A percentile compares a stretch with the other conserved stretches of the same genome.
Conservation (phyloP, 306 rosid species). For the Begonia loranthoides region DNA sequence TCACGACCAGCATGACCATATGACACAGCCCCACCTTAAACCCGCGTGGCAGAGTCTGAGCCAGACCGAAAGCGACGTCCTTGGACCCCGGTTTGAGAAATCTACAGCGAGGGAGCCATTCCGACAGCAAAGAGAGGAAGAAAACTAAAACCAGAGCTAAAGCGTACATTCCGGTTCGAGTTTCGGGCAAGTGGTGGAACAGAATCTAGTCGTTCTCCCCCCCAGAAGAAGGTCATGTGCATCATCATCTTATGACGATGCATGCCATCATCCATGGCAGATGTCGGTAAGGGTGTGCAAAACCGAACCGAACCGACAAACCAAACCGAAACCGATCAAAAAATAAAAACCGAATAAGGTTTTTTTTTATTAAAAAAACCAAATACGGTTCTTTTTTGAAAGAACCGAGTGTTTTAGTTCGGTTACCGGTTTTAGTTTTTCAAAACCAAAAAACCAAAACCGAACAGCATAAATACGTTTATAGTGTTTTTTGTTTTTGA, state of each 20-base stretch:
- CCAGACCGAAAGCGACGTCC: constrained; percentile 20
- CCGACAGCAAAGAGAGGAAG: constrained; percentile 29
- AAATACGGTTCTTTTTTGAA: too few species aligned
- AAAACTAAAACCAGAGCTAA: constrained; percentile 43
- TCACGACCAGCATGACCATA: constrained; percentile 70
- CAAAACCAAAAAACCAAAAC: too few species aligned
- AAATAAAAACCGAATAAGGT: too few species aligned
- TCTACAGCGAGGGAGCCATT: constrained; percentile 37
- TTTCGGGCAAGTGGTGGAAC: constrained; percentile 58
- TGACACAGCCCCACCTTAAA: constrained; percentile 44
- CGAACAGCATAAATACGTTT: too few species aligned
- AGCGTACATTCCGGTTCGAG: constrained; percentile 36
- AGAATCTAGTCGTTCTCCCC: constrained; percentile 37
- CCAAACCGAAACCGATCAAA: too few species aligned
- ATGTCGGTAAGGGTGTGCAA: too few species aligned
- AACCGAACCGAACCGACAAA: too few species aligned
- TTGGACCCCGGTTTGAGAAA: constrained; percentile 28
- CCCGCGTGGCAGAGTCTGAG: constrained; percentile 40
- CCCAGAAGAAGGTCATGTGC: constrained; percentile 97
- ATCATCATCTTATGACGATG: constrained; percentile 29
- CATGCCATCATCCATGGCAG: constrained; percentile 8
- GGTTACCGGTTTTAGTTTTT: too few species aligned
- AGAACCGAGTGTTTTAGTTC: too few species aligned
- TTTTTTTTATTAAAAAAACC: too few species aligned
- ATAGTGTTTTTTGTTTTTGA: too few species aligned